A percentile compares a stretch with the other conserved stretches of the same genome.
Conservation (phyloP, 331 rosid species). For the Phaseolus coccineus region DNA sequence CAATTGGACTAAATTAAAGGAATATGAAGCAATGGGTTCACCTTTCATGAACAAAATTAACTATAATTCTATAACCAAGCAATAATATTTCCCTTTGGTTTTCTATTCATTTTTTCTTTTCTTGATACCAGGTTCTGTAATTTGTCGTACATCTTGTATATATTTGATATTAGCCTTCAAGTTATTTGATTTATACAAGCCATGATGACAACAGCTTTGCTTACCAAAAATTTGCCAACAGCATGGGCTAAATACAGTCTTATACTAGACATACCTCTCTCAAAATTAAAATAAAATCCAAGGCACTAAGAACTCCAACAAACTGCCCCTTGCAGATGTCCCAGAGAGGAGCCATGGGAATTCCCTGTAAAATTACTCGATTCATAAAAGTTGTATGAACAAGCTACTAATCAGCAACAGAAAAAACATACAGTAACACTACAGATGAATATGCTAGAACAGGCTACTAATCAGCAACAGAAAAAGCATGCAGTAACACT, state of each 20-base stretch:
- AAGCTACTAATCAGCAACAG: conserved; percentile 41
- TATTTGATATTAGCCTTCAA: conserved; percentile 23
- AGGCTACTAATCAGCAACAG: conserved; percentile 41
- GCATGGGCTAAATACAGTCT: conserved; percentile 38
- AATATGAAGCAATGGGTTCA: conserved; percentile 1
- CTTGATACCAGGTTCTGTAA: conserved; percentile 6
- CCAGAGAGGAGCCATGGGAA: conserved; percentile 97
- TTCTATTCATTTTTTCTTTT: not conserved
- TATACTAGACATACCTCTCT: conserved; percentile 78
- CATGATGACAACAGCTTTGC: conserved; percentile 35
- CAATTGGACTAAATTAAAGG: not conserved
- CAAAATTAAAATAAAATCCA: conserved; percentile 91
- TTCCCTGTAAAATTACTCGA: conserved; percentile 68
- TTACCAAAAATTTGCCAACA: conserved; percentile 30
- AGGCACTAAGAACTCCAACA: conserved; percentile 94
- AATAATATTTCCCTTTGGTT: not conserved
- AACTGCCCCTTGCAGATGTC: conserved; percentile 85
- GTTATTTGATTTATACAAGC: conserved; percentile 15
- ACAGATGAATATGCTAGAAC: not conserved
- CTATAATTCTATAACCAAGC: conserved; percentile 4
- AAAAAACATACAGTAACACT: conserved; percentile 35
- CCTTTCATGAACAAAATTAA: conserved; percentile 7
- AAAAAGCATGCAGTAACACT: conserved; percentile 35
- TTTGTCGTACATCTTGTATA: conserved; percentile 13
- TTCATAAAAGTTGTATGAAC: conserved; percentile 43